Percentiles rank a stretch among this genome's conserved stretches.
These are phyloP conservation scores for Populus alba DNA, from an alignment of 345 rosid genomes.

Conservation along the genomic window DNA sequence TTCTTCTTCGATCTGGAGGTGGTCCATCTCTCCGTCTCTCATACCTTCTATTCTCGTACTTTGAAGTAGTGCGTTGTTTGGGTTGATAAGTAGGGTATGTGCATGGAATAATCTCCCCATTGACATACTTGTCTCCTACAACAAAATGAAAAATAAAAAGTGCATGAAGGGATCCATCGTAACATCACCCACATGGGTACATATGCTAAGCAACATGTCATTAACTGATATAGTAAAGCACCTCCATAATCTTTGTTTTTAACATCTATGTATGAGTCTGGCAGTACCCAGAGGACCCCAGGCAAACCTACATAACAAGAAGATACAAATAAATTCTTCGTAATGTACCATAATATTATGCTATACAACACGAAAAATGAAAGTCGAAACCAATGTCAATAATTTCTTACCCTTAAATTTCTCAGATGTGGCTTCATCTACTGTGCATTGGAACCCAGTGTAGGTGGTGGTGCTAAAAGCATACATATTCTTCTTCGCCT, in stretches of 20 bases:
- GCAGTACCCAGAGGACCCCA: slow-evolving; percentile 96
- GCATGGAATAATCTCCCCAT: slow-evolving; percentile 92
- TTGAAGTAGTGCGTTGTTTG: slow-evolving; percentile 59
- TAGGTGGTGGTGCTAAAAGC: slow-evolving; percentile 86
- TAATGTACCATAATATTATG: too few species aligned
- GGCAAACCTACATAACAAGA: slow-evolving; percentile 68
- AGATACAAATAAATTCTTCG: not conserved
- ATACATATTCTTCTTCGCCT: slow-evolving; percentile 90
- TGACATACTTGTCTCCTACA: slow-evolving; percentile 83
- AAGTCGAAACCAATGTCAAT: too few species aligned
- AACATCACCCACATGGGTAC: too few species aligned
- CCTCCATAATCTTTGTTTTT: slow-evolving; percentile 99
- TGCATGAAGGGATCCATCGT: not conserved
- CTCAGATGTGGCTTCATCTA: slow-evolving; percentile 40
- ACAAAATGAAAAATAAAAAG: not conserved
- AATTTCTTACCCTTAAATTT: slow-evolving; percentile 66
- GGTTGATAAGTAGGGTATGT: slow-evolving; percentile 93
- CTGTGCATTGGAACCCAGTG: slow-evolving; percentile 88
- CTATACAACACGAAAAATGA: too few species aligned
- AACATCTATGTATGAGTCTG: slow-evolving; percentile 92
- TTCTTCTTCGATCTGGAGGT: slow-evolving; percentile 61
- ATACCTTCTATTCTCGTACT: slow-evolving; percentile 60
- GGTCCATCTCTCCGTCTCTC: slow-evolving; percentile 88
- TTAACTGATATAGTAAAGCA: slow-evolving; percentile 13
- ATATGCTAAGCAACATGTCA: not conserved